Evolutionary conservation across 1,139 yeast species (phyloP), one percentile per base, ranked within the genome.

Genomic region (Hyphopichia burtonii): DNA sequence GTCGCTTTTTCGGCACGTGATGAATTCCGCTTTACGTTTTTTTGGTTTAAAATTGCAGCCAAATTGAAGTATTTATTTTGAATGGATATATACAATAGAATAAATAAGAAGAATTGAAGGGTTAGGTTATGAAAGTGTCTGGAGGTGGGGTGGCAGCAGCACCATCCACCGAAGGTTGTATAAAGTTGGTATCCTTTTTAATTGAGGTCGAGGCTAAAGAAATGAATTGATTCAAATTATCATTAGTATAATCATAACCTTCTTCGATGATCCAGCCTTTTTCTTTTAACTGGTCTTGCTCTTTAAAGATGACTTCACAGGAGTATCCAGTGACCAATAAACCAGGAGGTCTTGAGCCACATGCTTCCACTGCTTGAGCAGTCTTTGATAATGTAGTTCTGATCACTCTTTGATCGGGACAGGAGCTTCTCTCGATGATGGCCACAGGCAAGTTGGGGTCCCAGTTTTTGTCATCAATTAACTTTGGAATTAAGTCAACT

Each of bases 301-400:
- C 58, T 42, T 57, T 43, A 17, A 64, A 57, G 36, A 83, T 65
- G 1, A 84, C 88, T 23, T 77, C 78, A 54, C 96, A 90, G 0
- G 95, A 86, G 51, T 76, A 71, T 0, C 99, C 98, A 1, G 90
- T 78, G 2, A 93, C 85, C 37, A 93, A 70, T 44, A 93, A 68
- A 0, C 99, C 98, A 0, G 99, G 99, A 1, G 99, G 99, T 48
- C 96, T 73, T 11, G 94, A 85, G 0, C 96, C 98, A 39, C 82
- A 78, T n/a, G 78, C 78, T 49, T 84, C 86, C 2, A 90, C 79
- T 0, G 94, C 95, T 27, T 74, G 81, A 0, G 83, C 84, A 2
- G 90, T 80, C 47, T 83, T 66, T 39, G 73, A 71, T 40, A 93
- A 66, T 1, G 80, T 76, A 0, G 96, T 87, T 49, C 96, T 71